Conservation (phyloP, 345 rosid genomes). For the Citrus reticulata region DNA sequence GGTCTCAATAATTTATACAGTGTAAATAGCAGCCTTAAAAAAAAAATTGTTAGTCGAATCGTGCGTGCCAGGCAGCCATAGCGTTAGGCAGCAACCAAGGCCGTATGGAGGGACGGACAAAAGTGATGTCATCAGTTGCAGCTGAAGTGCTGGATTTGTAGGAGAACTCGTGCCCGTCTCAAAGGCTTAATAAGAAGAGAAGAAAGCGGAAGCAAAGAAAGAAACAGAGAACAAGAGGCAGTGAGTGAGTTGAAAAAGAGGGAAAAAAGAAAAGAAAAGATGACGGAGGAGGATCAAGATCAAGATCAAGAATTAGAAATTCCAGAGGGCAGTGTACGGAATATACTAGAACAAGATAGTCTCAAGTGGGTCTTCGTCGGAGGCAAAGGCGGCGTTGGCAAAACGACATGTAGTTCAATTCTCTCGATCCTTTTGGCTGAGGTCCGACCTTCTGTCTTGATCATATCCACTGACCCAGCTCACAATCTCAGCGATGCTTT, state of each 20-base stretch:
- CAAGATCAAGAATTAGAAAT: slow-evolving; percentile 22
- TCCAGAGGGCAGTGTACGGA: slow-evolving; percentile 68
- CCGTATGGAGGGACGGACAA: no score
- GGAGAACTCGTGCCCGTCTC: no score
- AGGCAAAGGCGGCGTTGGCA: slow-evolving; percentile 98
- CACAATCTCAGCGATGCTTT: slow-evolving; percentile 99
- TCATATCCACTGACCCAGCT: slow-evolving; percentile 99
- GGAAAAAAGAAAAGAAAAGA: not conserved
- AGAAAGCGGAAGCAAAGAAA: no score
- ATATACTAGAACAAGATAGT: slow-evolving; percentile 78
- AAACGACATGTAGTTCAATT: slow-evolving; percentile 96
- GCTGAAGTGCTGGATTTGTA: no score
- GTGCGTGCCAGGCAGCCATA: no score
- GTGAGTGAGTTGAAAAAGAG: not conserved
- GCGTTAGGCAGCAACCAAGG: no score
- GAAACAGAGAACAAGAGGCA: no score
- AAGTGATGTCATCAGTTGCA: no score
- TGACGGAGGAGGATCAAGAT: slow-evolving; percentile 31
- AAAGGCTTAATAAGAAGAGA: no score
- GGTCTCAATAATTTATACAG: no score
- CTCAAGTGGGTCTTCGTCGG: slow-evolving; percentile 99
- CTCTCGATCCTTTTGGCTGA: slow-evolving; percentile 70
- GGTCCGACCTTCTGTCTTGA: slow-evolving; percentile 89
- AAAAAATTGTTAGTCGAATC: no score
- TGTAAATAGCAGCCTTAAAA: no score